Conservation (phyloP, 208 protist genomes). For the Acanthamoeba healyi region DNA sequence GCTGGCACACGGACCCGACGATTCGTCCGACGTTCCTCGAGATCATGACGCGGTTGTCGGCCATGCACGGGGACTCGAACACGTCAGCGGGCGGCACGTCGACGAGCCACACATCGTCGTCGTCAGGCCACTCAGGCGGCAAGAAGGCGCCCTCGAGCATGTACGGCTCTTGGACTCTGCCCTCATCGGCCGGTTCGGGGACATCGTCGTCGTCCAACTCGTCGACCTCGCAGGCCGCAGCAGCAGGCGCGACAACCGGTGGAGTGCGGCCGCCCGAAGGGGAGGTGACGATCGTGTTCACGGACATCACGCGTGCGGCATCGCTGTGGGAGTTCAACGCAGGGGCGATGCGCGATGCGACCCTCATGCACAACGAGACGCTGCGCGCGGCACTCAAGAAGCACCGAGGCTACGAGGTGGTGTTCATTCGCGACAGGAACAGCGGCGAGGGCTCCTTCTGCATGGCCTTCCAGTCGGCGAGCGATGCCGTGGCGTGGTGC, state of each 20-base stretch:
- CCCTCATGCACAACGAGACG: slow-evolving; percentile 53
- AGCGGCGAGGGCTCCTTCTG: slow-evolving; percentile 74
- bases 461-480: slow-evolving; percentile 71
- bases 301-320: slow-evolving; percentile 57
- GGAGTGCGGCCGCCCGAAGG: neutral
- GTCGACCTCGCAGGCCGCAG: neutral
- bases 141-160: neutral
- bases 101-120: neutral
- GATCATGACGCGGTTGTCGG: slow-evolving; percentile 17
- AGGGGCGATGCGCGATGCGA: slow-evolving; percentile 67
- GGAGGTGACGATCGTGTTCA: slow-evolving; percentile 68
- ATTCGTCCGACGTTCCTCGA: slow-evolving; percentile 63
- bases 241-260: neutral
- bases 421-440: slow-evolving; percentile 19
- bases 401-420: slow-evolving; percentile 70
- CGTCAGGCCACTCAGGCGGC: neutral
- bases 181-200: neutral
- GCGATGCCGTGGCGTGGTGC: slow-evolving; percentile 41
- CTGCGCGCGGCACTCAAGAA: neutral
- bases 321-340: slow-evolving; percentile 73
- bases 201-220: neutral
- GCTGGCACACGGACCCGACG: slow-evolving; percentile 59
- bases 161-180: neutral
- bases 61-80: slow-evolving; percentile 48
- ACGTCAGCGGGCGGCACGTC: neutral